phyloP scores from a whole-genome alignment of 1,284 basidiomycete species.

The Prillingera fragicola region DNA sequence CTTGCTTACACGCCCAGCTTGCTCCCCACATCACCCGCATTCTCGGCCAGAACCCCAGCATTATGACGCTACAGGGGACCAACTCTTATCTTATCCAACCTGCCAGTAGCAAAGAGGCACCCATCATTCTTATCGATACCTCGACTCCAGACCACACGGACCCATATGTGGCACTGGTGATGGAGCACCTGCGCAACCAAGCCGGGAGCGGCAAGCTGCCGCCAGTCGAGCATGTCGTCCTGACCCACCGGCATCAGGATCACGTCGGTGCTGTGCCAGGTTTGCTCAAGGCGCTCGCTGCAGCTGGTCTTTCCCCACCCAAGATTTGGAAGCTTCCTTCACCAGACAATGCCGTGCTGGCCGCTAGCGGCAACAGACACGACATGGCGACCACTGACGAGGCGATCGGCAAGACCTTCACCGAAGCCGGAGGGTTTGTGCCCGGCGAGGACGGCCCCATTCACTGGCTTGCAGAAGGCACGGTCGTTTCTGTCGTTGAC shows the following conservation, averaged over 20 bases:
- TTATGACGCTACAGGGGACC: conserved; percentile 90
- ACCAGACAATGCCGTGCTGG: conserved; percentile 36
- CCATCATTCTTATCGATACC: conserved; percentile 80
- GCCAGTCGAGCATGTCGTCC: conserved; percentile 69
- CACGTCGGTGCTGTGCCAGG: conserved; percentile 72
- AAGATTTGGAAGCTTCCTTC: conserved; percentile 50
- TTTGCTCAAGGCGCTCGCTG: conserved; percentile 63
- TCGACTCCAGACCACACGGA: conserved; percentile 63
- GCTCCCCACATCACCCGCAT: conserved; percentile 48
- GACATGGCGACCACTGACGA: conserved; percentile 24
- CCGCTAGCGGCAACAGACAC: conserved; percentile 23
- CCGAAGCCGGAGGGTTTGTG: conserved; percentile 1
- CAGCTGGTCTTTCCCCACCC: conserved; percentile 42
- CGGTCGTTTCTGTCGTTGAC: conserved; percentile 24
- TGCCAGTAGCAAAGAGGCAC: conserved; percentile 54
- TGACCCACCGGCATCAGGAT: conserved; percentile 87
- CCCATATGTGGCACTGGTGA: conserved; percentile 34
- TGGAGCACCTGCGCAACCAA: conserved; percentile 25
- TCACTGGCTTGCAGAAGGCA: conserved; percentile 1
- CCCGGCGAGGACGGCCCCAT: neutral
- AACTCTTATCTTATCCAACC: conserved; percentile 78
- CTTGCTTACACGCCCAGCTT: conserved; percentile 25
- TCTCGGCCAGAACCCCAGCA: conserved; percentile 73
- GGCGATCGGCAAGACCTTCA: conserved; percentile 26
- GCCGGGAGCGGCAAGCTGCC: conserved; percentile 26